Percentiles rank a stretch among this genome's conserved stretches.
phyloP scores from a whole-genome alignment of 768 basidiomycete species.

The Cyclocybe cylindracea region DNA sequence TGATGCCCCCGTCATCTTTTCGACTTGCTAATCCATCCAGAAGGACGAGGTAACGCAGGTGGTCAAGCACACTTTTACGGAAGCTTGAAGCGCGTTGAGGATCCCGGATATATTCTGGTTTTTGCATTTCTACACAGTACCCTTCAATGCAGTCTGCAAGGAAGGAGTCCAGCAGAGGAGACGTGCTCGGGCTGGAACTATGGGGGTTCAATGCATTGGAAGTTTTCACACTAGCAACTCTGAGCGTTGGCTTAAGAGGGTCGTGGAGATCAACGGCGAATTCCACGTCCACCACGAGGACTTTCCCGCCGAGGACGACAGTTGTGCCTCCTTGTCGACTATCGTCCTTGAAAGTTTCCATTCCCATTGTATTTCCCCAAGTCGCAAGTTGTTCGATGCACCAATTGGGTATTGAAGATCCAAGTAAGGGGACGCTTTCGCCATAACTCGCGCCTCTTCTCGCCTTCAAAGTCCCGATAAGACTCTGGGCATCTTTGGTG shows the following conservation, averaged over 20 bases:
- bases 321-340: constrained; percentile 46
- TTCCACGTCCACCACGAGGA: constrained; percentile 79
- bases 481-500: constrained; percentile 52
- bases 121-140: constrained; percentile 65
- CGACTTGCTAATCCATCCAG: constrained; percentile 67
- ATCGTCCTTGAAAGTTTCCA: constrained; percentile 76
- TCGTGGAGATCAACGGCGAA: constrained; percentile 48
- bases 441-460: constrained; percentile 54
- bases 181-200: constrained; percentile 45
- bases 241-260: constrained; percentile 36
- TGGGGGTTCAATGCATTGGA: constrained; percentile 64
- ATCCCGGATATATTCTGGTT: constrained; percentile 48
- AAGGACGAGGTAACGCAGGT: constrained; percentile 70
- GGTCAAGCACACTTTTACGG: constrained; percentile 48
- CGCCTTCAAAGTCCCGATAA: constrained; percentile 46
- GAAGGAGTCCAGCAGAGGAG: constrained; percentile 63
- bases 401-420: constrained; percentile 49
- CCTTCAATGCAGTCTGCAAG: constrained; percentile 54
- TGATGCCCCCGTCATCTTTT: constrained; percentile 61
- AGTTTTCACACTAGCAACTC: constrained; percentile 64
- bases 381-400: constrained; percentile 57
- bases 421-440: constrained; percentile 62
- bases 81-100: constrained; percentile 52
- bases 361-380: constrained; percentile 66
- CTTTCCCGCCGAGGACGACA: constrained; percentile 73